Percentiles rank a stretch among this genome's conserved stretches.
Conservation (phyloP, 768 basidiomycete species). For the Epithele typhae region DNA sequence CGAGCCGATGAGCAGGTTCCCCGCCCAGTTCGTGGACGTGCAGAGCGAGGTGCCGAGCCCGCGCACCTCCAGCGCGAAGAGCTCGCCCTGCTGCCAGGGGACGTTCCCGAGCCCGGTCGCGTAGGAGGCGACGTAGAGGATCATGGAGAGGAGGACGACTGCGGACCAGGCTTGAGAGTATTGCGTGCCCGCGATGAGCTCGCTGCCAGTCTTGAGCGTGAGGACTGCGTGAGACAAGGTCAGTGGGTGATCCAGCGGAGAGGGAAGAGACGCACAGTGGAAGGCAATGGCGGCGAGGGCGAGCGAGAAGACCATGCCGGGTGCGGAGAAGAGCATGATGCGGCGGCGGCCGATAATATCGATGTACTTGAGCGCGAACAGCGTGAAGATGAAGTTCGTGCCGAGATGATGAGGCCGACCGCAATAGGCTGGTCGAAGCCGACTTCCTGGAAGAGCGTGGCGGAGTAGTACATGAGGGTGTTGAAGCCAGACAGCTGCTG, state of each 20-base stretch:
- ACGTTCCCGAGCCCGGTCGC: constrained; percentile 77
- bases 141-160: constrained; percentile 74
- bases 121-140: constrained; percentile 79
- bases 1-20: constrained; percentile 71
- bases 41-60: constrained; percentile 74
- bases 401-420: constrained; percentile 73
- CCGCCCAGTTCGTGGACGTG: constrained; percentile 76
- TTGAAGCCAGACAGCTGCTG: constrained; percentile 87
- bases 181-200: constrained; percentile 52
- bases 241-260: neutral
- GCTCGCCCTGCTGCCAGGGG: constrained; percentile 85
- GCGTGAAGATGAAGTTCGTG: constrained; percentile 76
- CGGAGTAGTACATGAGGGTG: constrained; percentile 59
- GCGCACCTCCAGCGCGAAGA: constrained; percentile 76
- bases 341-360: constrained; percentile 65
- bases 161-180: constrained; percentile 63
- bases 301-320: constrained; percentile 69
- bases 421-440: constrained; percentile 82
- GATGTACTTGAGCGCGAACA: constrained; percentile 70
- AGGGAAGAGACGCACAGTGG: constrained; percentile 43
- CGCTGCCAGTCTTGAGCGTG: constrained; percentile 55
- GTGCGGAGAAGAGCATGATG: constrained; percentile 68
- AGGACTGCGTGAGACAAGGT: constrained; percentile 36
- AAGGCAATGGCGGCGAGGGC: constrained; percentile 61
- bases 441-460: constrained; percentile 75